A percentile compares a stretch with the other conserved stretches of the same genome.
Conservation (phyloP, 805 yeast genomes). For the Yamadazyma laniorum region DNA sequence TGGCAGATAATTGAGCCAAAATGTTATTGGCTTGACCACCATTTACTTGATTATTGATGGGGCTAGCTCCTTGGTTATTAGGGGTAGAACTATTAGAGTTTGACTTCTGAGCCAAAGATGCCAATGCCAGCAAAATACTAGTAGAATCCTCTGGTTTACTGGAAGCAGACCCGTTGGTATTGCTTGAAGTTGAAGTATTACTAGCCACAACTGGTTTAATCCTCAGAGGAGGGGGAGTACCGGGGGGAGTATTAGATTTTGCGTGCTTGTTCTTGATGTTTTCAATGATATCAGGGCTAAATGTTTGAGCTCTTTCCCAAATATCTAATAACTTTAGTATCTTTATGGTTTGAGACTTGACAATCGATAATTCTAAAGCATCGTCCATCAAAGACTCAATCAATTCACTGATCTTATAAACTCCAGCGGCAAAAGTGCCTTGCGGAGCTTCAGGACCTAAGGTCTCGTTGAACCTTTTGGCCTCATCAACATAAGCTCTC, state of each 20-base stretch:
- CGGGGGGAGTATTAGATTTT: constrained; percentile 68
- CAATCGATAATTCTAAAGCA: constrained; percentile 53
- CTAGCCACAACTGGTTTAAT: background rate
- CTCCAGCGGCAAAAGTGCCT: constrained; percentile 76
- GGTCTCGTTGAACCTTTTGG: constrained; percentile 52
- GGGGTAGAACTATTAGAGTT: constrained; percentile 32
- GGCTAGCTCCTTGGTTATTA: constrained; percentile 17
- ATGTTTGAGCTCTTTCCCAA: constrained; percentile 86
- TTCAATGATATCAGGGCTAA: constrained; percentile 54
- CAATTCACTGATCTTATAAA: constrained; percentile 59
- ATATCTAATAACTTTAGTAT: constrained; percentile 83
- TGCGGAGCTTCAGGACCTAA: constrained; percentile 51
- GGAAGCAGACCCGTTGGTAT: constrained; percentile 1
- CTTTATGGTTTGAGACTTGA: constrained; percentile 61
- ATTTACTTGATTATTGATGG: constrained; percentile 13
- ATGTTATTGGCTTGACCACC: constrained; percentile 33
- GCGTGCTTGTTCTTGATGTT: constrained; percentile 60
- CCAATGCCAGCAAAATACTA: constrained; percentile 67
- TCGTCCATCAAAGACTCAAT: constrained; percentile 64
- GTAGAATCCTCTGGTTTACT: constrained; percentile 48
- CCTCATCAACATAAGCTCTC: constrained; percentile 77
- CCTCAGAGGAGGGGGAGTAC: constrained; percentile 46
- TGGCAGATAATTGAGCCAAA: constrained; percentile 43
- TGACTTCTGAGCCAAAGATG: constrained; percentile 53
- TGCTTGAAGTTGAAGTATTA: constrained; percentile 11